These are phyloP conservation scores for Kuraishia borneana DNA, from an alignment of 805 yeast genomes.

Conservation along the genomic window DNA sequence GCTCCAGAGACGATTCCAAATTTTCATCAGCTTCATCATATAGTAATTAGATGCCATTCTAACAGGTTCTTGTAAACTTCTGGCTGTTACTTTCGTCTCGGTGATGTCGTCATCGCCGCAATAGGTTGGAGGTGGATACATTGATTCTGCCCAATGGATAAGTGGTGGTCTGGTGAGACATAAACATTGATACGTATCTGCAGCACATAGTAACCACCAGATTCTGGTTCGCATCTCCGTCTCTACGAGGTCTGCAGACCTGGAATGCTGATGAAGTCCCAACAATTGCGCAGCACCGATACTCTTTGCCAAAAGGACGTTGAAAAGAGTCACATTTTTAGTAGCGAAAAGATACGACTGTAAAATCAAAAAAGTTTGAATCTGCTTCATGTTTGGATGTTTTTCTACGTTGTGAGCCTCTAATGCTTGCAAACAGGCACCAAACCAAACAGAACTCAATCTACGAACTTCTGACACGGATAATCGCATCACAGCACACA, in stretches of 20 bases:
- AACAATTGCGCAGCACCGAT: slow-evolving; percentile 6
- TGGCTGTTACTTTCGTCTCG: slow-evolving; percentile 2
- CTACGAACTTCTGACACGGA: neutral
- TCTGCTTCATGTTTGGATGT: slow-evolving; percentile 5
- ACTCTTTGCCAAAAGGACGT: slow-evolving; percentile 5
- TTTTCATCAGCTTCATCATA: slow-evolving; percentile 7
- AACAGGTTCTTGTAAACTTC: slow-evolving; percentile 7
- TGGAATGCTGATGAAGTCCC: slow-evolving; percentile 4
- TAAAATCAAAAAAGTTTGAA: slow-evolving; percentile 5
- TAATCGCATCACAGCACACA: slow-evolving; percentile 3
- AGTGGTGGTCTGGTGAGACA: slow-evolving; percentile 7
- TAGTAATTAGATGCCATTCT: slow-evolving; percentile 8
- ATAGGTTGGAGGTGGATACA: slow-evolving; percentile 21
- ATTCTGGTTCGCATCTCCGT: slow-evolving; percentile 19
- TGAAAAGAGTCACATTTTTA: slow-evolving; percentile 1
- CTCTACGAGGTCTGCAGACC: slow-evolving; percentile 1
- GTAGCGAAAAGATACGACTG: slow-evolving; percentile 3
- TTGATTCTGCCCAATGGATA: slow-evolving; percentile 10
- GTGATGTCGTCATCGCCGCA: slow-evolving; percentile 17
- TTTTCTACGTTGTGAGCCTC: slow-evolving; percentile 3
- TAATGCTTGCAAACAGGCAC: slow-evolving; percentile 5
- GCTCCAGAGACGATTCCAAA: slow-evolving; percentile 11
- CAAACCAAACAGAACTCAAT: slow-evolving; percentile 4
- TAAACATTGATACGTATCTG: slow-evolving; percentile 9
- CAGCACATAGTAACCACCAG: slow-evolving; percentile 13